Evolutionary conservation across 805 yeast genomes (phyloP).

Genomic region (Saturnispora diversa): DNA sequence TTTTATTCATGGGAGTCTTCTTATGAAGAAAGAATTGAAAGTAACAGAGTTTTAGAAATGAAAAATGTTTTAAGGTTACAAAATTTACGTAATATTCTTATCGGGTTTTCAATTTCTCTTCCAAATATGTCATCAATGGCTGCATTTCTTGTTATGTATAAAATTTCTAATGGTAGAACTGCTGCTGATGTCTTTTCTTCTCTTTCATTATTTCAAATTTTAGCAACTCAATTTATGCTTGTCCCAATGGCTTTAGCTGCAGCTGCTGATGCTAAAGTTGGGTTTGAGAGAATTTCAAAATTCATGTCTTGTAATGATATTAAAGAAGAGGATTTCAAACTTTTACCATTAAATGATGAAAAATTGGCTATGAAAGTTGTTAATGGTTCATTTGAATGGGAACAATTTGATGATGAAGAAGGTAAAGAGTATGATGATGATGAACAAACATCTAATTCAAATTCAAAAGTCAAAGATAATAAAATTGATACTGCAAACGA

Average conservation of each 20-base stretch:
- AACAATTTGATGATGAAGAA: conserved; percentile 35
- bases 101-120: conserved; percentile 50
- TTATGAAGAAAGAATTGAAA: conserved; percentile 47
- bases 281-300: conserved; percentile 48
- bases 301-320: conserved; percentile 35
- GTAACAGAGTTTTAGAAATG: conserved; percentile 58
- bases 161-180: conserved; percentile 30
- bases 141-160: conserved; percentile 36
- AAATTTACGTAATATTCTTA: conserved; percentile 45
- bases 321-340: conserved; percentile 30
- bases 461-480: neutral
- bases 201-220: conserved; percentile 52
- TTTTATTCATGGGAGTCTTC: conserved; percentile 88
- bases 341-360: conserved; percentile 19
- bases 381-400: conserved; percentile 63
- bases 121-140: conserved; percentile 68
- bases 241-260: conserved; percentile 63
- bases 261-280: conserved; percentile 57
- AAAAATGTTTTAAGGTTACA: conserved; percentile 50
- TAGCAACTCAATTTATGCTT: conserved; percentile 56
- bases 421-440: conserved; percentile 15
- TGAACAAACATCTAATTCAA: neutral
- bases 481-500: neutral
- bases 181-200: conserved; percentile 65
- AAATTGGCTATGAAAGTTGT: conserved; percentile 41